Base-by-base conservation (phyloP, 1,284 basidiomycete genomes). In the Ustilago curta region DNA sequence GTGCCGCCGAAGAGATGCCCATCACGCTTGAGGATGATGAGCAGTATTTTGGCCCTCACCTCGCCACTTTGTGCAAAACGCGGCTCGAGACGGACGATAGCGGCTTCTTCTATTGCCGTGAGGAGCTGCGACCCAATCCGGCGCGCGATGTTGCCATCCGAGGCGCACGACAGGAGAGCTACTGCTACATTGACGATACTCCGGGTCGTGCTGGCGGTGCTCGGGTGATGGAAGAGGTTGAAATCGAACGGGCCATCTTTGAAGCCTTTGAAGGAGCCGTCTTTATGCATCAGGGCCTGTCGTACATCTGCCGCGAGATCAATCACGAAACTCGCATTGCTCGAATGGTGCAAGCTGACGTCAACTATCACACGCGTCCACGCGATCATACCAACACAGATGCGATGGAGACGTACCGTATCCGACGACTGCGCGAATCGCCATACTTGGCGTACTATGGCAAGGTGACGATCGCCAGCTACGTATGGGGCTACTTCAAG, bases 1-100 rank as follows among this genome's bases (percentile, higher is more conserved):
- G 94, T 78, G 94, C 94, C 5, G 92, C 90, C 0, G 88, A 91
- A 63, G 94, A 96, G 85, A 92, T 96, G 89, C 94, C 94, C 0
- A 80, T 95, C 37, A 89, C 89, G 14, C 32, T 75, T 9, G 76
- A 70, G 5, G 89, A 90, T 23, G 94, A 96, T 75, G 86, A 87
- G 47, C 80, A 84, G 27, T 96, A 91, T 85, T 96, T 95, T 82
- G 94, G 93, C 7, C 58, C 68, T 2, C 67, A 71, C 21, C 57
- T 86, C n/a, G 49, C 87, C 87, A 32, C 82, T 85, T 62, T 89
- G 88, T 82, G 87, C 86, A 44, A 87, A 88, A 67, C 83, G 90
- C 56, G 93, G 88, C 82, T 89, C 89, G 67, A 86, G 85, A 29
- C 87, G 85, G 77, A 88, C 91, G 37, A 85, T 82, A 50, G 89